Base-by-base conservation (phyloP, 2,329 filamentous ascomycete genomes). In the Ceratocystis papillata region DNA sequence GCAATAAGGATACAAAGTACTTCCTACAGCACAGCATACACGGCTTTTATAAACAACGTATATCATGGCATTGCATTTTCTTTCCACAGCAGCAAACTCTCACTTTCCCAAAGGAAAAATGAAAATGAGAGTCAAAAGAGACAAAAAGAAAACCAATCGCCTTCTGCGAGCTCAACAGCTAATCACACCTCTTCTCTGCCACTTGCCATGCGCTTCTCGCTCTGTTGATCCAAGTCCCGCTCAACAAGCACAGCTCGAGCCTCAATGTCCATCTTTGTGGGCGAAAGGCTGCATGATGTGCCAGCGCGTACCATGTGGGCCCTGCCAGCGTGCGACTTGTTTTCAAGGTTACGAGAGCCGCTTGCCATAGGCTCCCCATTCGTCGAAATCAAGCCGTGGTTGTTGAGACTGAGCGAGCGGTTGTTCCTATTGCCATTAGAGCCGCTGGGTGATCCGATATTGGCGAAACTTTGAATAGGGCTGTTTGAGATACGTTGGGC, bases 401-500 rank as follows among this genome's bases (percentile, higher is more conserved):
- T 57, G 25, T n/a, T 25, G 17, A 57, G 25, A 17, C 30, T 22
- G 28, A 22, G n/a, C 25, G 3, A 50, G 46, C 22, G 33, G 41
- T n/a, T 53, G 7, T 25, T 41, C 6, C 46, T 44, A 17, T 37
- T 22, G 4, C 37, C 37, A 41, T 33, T 33, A 3, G 30, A 50
- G 45, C 7, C 22, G 8, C 17, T 53, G 8, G 45, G 41, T 22
- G 62, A 53, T 20, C 20, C 12, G 20, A 63, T 53, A 30, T 53
- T 25, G 28, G 17, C 62, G 6, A 63, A 46, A 41, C 28, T 63
- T 12, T 17, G 25, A 10, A 46, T 15, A 15, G 62, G 10, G 25
- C 10, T 62, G 15, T 45, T 48, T 10, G 60, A 53, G 37, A 67
- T 59, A 4, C 78, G 77, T 70, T 81, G 79, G 6, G 81, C 81